Conservation (phyloP, 164 flowering plant species). For the Piper longum region DNA sequence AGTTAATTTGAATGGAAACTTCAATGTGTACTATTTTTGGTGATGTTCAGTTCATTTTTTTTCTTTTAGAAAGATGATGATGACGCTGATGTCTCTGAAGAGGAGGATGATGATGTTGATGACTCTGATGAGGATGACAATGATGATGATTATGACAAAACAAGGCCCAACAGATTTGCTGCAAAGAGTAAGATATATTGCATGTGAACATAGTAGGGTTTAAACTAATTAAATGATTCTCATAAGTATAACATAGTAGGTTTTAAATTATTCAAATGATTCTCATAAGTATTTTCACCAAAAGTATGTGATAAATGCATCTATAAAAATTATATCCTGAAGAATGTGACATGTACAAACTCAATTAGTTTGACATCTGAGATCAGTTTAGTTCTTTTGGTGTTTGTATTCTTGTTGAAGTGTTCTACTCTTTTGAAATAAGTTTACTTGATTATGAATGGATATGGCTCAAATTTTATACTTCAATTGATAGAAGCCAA, state of each 20-base stretch:
- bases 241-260: background rate
- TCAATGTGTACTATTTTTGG: background rate
- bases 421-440: no score
- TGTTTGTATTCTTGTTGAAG: no score
- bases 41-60: background rate
- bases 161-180: slow-evolving; percentile 30
- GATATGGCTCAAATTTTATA: no score
- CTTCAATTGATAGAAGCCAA: no score
- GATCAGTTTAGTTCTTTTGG: no score
- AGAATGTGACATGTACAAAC: background rate
- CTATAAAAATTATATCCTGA: background rate
- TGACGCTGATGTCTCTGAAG: background rate
- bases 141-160: slow-evolving; percentile 27
- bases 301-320: background rate
- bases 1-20: no score
- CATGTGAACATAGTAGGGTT: background rate
- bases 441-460: no score
- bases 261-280: background rate
- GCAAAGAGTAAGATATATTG: slow-evolving; percentile 49
- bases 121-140: slow-evolving; percentile 26
- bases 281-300: no score
- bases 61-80: background rate
- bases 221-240: no score
- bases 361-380: no score
- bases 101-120: slow-evolving; percentile 6